Conservation (phyloP, 805 yeast species). For the Scheffersomyces ergatensis region DNA sequence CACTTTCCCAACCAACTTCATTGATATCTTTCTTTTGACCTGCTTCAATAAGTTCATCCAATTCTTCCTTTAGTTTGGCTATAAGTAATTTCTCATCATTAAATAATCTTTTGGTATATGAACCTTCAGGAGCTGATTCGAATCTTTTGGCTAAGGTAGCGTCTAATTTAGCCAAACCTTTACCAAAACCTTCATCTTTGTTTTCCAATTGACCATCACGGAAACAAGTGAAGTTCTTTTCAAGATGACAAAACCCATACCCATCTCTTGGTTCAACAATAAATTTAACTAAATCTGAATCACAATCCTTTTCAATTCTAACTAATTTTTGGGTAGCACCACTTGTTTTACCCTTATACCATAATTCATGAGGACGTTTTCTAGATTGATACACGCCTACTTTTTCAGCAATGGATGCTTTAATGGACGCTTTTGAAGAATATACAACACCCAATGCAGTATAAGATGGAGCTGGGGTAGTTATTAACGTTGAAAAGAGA, state of each 20-base stretch:
- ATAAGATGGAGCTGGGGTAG: conserved; percentile 57
- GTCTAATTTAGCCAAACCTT: conserved; percentile 71
- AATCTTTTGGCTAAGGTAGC: conserved; percentile 61
- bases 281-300: conserved; percentile 85
- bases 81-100: conserved; percentile 69
- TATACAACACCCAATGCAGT: conserved; percentile 80
- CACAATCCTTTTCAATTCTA: conserved; percentile 78
- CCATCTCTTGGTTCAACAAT: conserved; percentile 77
- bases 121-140: conserved; percentile 77
- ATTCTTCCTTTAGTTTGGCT: conserved; percentile 93
- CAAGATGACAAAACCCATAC: conserved; percentile 89
- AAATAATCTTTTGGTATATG: conserved; percentile 90
- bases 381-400: conserved; percentile 95
- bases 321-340: conserved; percentile 87
- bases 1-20: conserved; percentile 94
- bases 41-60: conserved; percentile 93
- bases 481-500: conserved; percentile 78
- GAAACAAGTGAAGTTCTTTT: conserved; percentile 74
- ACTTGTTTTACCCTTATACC: conserved; percentile 96
- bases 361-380: conserved; percentile 70
- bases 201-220: conserved; percentile 34
- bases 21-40: conserved; percentile 25
- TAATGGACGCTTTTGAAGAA: conserved; percentile 79
- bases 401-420: conserved; percentile 74
- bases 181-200: conserved; percentile 44